Conservation (phyloP, 306 rosid species). For the Cercis canadensis region DNA sequence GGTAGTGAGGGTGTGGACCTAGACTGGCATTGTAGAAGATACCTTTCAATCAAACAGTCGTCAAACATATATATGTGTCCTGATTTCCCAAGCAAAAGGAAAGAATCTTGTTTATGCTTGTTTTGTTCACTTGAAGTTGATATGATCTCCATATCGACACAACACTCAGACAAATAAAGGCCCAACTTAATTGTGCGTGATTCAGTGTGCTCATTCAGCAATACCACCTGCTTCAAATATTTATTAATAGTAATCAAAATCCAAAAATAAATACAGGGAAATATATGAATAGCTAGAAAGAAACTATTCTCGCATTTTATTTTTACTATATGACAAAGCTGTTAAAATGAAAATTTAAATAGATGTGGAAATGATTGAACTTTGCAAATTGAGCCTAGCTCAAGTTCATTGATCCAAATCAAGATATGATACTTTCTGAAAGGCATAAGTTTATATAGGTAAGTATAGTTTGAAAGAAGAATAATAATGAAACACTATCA, state of each 20-base stretch:
- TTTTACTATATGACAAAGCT: constrained; percentile 22
- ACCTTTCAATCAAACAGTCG: constrained; percentile 70
- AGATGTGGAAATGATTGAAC: not conserved
- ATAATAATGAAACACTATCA: not conserved
- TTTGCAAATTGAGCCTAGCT: constrained; percentile 13
- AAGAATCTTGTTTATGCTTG: constrained; percentile 66
- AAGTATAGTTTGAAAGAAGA: too few relatives aligned
- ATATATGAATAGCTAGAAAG: not conserved
- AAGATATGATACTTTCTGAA: too few relatives aligned
- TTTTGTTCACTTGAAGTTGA: constrained; percentile 68
- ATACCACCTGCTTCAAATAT: constrained; percentile 61
- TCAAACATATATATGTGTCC: constrained; percentile 72
- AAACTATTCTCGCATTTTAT: not conserved
- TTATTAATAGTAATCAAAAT: constrained; percentile 20
- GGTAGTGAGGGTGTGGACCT: constrained; percentile 68
- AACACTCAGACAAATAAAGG: constrained; percentile 68
- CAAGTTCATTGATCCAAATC: constrained; percentile 6
- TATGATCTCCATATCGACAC: constrained; percentile 74
- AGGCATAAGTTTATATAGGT: too few relatives aligned
- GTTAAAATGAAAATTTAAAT: not conserved
- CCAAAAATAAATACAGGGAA: not conserved
- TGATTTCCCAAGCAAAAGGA: constrained; percentile 79
- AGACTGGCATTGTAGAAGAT: constrained; percentile 75
- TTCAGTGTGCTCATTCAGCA: constrained; percentile 81
- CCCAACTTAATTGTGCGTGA: constrained; percentile 76